Conservation (phyloP, 345 rosid genomes). For the Camelina laxa region DNA sequence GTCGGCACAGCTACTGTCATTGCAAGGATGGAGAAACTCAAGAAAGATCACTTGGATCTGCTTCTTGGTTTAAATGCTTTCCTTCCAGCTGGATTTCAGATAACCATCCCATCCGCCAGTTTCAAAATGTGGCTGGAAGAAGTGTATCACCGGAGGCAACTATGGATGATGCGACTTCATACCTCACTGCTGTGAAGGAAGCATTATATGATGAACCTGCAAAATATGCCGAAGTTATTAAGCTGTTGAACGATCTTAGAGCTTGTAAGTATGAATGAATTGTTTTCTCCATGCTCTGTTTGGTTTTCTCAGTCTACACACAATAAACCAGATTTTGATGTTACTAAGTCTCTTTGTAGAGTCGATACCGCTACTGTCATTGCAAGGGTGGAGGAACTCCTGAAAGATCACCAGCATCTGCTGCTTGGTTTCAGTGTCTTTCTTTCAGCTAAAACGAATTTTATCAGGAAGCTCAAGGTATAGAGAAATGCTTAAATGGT, state of each 20-base stretch:
- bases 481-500: not conserved
- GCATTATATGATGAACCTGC: conserved; percentile 15
- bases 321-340: not conserved
- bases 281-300: not conserved
- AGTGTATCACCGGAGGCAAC: not conserved
- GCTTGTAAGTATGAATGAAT: not conserved
- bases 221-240: conserved; percentile 2
- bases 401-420: conserved; percentile 14
- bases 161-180: not conserved
- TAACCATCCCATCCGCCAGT: not conserved
- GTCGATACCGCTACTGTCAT: not conserved
- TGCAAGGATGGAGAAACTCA: conserved; percentile 5
- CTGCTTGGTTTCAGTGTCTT: conserved; percentile 2
- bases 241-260: not conserved
- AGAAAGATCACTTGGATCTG: not conserved
- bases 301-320: not conserved
- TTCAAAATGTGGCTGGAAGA: conserved; percentile 3
- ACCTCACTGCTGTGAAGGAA: not conserved
- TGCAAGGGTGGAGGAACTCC: conserved; percentile 9
- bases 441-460: not conserved
- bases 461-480: conserved; percentile 29
- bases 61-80: not conserved
- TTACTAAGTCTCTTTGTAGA: not conserved
- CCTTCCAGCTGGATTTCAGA: not conserved
- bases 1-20: not conserved